These are phyloP conservation scores for Hymenoscyphus scutula DNA, from an alignment of 2,329 filamentous ascomycete species.

Conservation along the genomic window DNA sequence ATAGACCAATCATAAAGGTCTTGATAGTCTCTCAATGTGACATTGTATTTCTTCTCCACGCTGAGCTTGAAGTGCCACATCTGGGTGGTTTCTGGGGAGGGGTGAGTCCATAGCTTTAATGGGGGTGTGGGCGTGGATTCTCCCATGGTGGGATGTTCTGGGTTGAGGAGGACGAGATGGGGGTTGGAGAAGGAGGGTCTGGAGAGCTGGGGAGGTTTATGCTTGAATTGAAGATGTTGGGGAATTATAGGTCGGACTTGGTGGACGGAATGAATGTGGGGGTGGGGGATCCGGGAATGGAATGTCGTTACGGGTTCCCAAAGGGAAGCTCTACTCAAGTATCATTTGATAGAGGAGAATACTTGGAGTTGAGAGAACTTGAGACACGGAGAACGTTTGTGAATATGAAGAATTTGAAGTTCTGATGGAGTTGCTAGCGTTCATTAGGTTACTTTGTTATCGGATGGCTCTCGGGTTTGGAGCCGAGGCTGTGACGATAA, in stretches of 20 bases:
- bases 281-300: constrained; percentile 1
- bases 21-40: constrained; percentile 64
- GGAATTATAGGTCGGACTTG: neutral
- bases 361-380: neutral
- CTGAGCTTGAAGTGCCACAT: constrained; percentile 70
- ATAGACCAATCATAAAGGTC: constrained; percentile 82
- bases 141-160: constrained; percentile 6
- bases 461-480: neutral
- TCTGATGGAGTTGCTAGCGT: neutral
- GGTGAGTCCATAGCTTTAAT: constrained; percentile 68
- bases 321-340: neutral
- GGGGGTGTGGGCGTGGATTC: constrained; percentile 11
- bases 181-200: neutral
- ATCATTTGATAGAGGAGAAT: neutral
- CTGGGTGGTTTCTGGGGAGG: constrained; percentile 61
- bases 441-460: neutral
- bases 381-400: neutral
- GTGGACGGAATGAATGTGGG: neutral
- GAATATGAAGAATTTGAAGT: neutral
- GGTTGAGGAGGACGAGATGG: no score
- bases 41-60: constrained; percentile 64
- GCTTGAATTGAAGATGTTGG: constrained; percentile 4
- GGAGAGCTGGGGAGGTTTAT: neutral
- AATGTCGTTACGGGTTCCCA: neutral
- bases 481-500: neutral